phyloP scores from a whole-genome alignment of 164 flowering plant species.

The Cinnamomum chago region DNA sequence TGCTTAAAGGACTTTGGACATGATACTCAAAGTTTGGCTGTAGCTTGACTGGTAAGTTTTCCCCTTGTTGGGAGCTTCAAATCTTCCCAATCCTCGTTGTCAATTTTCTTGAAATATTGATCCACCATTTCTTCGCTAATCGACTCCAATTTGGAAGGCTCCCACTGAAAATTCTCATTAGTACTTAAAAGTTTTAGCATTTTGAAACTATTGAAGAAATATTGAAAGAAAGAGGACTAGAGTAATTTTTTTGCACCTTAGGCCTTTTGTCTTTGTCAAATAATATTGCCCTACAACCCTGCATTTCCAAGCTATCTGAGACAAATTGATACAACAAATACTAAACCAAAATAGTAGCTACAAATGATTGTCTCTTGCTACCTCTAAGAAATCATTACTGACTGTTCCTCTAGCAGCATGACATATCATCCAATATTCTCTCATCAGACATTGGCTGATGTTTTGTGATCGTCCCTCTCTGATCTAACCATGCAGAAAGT shows the following conservation, averaged over 20 bases:
- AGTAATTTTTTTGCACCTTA: slow-evolving; percentile 10
- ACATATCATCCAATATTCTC: slow-evolving; percentile 73
- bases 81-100: slow-evolving; percentile 52
- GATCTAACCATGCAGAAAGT: slow-evolving; percentile 36
- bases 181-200: not conserved
- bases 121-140: slow-evolving; percentile 59
- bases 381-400: slow-evolving; percentile 46
- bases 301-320: slow-evolving; percentile 1
- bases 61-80: slow-evolving; percentile 33
- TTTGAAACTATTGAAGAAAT: not conserved
- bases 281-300: slow-evolving; percentile 64
- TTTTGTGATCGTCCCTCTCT: slow-evolving; percentile 83
- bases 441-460: slow-evolving; percentile 71
- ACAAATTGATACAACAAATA: not conserved
- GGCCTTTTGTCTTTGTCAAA: slow-evolving; percentile 51
- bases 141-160: slow-evolving; percentile 64
- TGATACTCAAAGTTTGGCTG: slow-evolving; percentile 50
- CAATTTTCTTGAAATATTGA: slow-evolving; percentile 51
- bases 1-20: not conserved
- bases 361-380: not conserved
- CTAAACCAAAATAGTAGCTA: too few relatives aligned
- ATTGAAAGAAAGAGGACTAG: not conserved
- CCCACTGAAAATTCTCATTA: slow-evolving; percentile 46
- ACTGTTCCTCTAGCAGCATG: slow-evolving; percentile 58
- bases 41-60: slow-evolving; percentile 40